These are phyloP conservation scores for Xenosphaeropsis pyriputrescens DNA, from an alignment of 2,329 filamentous ascomycete species.

Conservation along the genomic window DNA sequence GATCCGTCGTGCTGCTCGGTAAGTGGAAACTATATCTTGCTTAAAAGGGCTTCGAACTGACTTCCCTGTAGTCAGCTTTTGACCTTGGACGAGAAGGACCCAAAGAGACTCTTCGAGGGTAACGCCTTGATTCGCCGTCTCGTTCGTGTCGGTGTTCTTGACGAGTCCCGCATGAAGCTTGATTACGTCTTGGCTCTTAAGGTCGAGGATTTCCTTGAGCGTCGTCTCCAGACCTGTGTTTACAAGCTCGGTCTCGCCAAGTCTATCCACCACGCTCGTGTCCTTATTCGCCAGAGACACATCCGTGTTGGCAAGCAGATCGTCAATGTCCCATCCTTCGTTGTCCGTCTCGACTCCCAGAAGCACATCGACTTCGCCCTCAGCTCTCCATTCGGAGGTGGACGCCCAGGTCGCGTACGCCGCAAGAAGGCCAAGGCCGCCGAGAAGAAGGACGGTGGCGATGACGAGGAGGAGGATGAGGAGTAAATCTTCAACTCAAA, in stretches of 20 bases:
- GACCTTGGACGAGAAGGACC: slow-evolving; percentile 99
- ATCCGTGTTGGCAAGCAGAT: slow-evolving; percentile 99
- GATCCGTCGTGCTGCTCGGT: slow-evolving; percentile 99
- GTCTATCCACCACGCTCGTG: slow-evolving; percentile 99
- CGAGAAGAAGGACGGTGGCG: slow-evolving; percentile 67
- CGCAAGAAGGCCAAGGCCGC: slow-evolving; percentile 99
- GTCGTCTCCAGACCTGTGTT: slow-evolving; percentile 97
- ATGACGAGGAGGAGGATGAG: slow-evolving; percentile 72
- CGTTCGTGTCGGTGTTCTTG: slow-evolving; percentile 97
- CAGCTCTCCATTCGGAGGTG: slow-evolving; percentile 93
- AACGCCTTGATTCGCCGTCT: slow-evolving; percentile 99
- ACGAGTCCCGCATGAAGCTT: slow-evolving; percentile 99
- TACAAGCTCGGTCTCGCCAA: slow-evolving; percentile 99
- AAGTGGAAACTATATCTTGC: slow-evolving; percentile 23
- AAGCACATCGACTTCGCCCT: slow-evolving; percentile 99
- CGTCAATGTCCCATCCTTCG: slow-evolving; percentile 98
- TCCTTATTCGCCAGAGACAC: slow-evolving; percentile 98
- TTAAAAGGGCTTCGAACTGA: slow-evolving; percentile 5
- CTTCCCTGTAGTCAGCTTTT: slow-evolving; percentile 71
- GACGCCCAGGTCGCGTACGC: slow-evolving; percentile 90
- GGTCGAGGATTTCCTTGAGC: slow-evolving; percentile 99
- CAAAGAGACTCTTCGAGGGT: slow-evolving; percentile 99
- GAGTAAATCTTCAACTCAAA: slow-evolving; percentile 20
- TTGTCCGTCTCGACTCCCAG: slow-evolving; percentile 99
- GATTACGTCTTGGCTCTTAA: slow-evolving; percentile 99